phyloP scores from a whole-genome alignment of 2,329 filamentous ascomycete genomes.

The Diaporthe humulicola region DNA sequence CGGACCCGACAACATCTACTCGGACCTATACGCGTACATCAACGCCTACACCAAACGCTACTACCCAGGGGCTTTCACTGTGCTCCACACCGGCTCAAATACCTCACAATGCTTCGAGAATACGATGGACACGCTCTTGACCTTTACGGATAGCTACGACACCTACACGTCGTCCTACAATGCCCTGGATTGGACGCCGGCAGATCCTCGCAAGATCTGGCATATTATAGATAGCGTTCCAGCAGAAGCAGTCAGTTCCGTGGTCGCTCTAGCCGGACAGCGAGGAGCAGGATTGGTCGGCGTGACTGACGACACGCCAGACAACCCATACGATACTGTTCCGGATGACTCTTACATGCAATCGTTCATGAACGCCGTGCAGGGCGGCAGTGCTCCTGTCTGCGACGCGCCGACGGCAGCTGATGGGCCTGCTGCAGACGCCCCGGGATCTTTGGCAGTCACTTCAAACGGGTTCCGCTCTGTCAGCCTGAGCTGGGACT shows the following conservation, averaged over 20 bases:
- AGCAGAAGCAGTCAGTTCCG: neutral
- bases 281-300: neutral
- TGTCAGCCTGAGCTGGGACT: neutral
- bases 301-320: neutral
- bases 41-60: slow-evolving; percentile 44
- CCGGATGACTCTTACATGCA: neutral
- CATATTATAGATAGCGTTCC: slow-evolving; percentile 49
- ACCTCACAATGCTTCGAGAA: slow-evolving; percentile 48
- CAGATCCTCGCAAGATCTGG: slow-evolving; percentile 49
- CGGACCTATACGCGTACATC: slow-evolving; percentile 46
- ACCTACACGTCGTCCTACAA: slow-evolving; percentile 43
- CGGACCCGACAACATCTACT: slow-evolving; percentile 44
- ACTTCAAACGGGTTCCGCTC: neutral
- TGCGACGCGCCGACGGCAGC: neutral
- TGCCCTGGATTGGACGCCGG: slow-evolving; percentile 46
- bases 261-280: neutral
- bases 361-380: neutral
- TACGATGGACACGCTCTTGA: slow-evolving; percentile 50
- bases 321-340: neutral
- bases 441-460: neutral
- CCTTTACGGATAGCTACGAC: slow-evolving; percentile 47
- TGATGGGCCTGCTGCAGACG: neutral
- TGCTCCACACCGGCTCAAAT: slow-evolving; percentile 43
- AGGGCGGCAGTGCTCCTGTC: neutral
- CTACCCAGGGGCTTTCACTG: slow-evolving; percentile 44